phyloP scores from a whole-genome alignment of 2,329 filamentous ascomycete genomes.

The Scedosporium aurantiacum region DNA sequence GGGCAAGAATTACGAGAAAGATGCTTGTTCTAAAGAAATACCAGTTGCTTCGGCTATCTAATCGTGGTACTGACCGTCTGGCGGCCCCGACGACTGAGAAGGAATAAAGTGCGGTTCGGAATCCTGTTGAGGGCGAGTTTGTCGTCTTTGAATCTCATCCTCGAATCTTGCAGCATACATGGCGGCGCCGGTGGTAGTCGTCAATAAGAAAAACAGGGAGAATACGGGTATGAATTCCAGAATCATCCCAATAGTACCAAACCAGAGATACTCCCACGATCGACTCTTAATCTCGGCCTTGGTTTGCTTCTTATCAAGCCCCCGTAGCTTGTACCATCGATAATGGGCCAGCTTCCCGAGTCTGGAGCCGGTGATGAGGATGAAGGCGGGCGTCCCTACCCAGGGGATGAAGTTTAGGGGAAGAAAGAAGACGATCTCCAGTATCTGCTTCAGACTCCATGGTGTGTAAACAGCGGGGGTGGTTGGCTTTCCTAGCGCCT shows the following conservation, averaged over 20 bases:
- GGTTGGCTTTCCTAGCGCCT: slow-evolving; percentile 73
- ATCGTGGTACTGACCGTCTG: too few relatives aligned
- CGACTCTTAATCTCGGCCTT: slow-evolving; percentile 57
- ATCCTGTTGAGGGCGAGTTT: not conserved
- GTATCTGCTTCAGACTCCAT: slow-evolving; percentile 81
- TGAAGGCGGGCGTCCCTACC: slow-evolving; percentile 72
- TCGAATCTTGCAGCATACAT: slow-evolving; percentile 79
- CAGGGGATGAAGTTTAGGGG: slow-evolving; percentile 82
- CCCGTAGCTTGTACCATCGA: slow-evolving; percentile 75
- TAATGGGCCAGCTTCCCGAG: slow-evolving; percentile 84
- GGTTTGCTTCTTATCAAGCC: slow-evolving; percentile 61
- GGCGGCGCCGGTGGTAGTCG: slow-evolving; percentile 72
- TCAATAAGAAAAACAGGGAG: slow-evolving; percentile 91
- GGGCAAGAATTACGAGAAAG: too few relatives aligned
- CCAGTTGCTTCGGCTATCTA: too few relatives aligned
- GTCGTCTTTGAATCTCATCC: slow-evolving; percentile 29
- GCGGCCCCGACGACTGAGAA: slow-evolving; percentile 5
- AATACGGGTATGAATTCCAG: slow-evolving; percentile 80
- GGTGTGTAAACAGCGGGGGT: slow-evolving; percentile 69
- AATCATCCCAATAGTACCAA: slow-evolving; percentile 74
- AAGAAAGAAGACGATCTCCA: slow-evolving; percentile 68
- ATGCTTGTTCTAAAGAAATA: too few relatives aligned
- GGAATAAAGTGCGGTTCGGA: not conserved
- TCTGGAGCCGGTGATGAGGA: slow-evolving; percentile 77
- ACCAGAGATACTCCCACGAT: slow-evolving; percentile 83